Base-by-base conservation (phyloP, 495 filamentous ascomycete species). In the Penicillium flavigenum region DNA sequence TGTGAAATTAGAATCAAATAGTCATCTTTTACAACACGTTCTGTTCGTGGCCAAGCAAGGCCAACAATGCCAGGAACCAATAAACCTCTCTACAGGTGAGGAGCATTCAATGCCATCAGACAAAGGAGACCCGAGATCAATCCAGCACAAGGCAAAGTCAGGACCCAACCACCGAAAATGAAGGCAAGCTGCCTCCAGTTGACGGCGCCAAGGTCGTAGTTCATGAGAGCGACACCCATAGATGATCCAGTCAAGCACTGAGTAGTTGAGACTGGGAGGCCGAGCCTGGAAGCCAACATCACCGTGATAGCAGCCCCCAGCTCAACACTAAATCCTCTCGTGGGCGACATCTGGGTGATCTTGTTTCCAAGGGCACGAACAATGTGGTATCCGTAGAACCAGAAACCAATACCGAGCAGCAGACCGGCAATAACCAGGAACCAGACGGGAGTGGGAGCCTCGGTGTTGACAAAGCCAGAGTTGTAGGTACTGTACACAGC, bases 311-410 rank as follows among this genome's bases (percentile, higher is more conserved):
- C 87, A 0, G 84, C 80, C 16, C 87, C 87, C 6, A 90, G 76
- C 67, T 89, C 87, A 71, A 87, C 85, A 27, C 81, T 81, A 67
- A 83, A 89, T 20, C 86, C 87, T 59, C 86, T 79, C 9, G 82
- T 84, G 4, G 86, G 87, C 9, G 83, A 86, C 72, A 86, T 81
- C 49, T 86, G 79, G 0, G 86, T 89, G 66, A 90, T 81, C 57
- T 81, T 78, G 72, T 89, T 89, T 16, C 86, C 87, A 54, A 90
- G 74, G 57, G 84, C 80, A 42, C 78, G 73, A 73, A 90, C 87
- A 68, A 90, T 88, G 57, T 89, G 78, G 72, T 84, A 89, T 19
- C 87, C 87, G 61, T 84, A 90, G 63, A 85, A 83, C 81, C 84
- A 87, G 60, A 89, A 75, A 8, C 87, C 87, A 53, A 83, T 71